These are phyloP conservation scores for Cyclotella atomus DNA, from an alignment of 108 stramenopile genomes.

Conservation along the genomic window DNA sequence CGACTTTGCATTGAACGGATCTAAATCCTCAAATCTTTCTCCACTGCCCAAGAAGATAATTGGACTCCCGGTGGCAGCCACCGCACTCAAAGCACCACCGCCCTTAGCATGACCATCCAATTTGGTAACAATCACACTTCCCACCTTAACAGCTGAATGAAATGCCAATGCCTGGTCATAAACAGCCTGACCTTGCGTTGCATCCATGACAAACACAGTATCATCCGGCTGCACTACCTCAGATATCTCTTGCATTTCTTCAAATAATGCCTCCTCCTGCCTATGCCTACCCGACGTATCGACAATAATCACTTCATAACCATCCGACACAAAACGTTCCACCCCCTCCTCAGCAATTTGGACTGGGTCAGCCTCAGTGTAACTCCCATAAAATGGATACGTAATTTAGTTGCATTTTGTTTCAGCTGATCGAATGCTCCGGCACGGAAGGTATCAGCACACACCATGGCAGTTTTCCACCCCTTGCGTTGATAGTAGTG, in stretches of 20 bases:
- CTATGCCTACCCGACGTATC: slow-evolving; percentile 97
- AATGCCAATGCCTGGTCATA: slow-evolving; percentile 95
- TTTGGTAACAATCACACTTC: slow-evolving; percentile 96
- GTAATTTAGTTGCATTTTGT: slow-evolving; percentile 98
- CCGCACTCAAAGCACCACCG: slow-evolving; percentile 97
- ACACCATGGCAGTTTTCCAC: slow-evolving; percentile 95
- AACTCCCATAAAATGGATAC: slow-evolving; percentile 92
- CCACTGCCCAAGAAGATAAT: slow-evolving; percentile 97
- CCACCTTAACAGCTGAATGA: slow-evolving; percentile 92
- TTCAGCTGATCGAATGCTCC: slow-evolving; percentile 99
- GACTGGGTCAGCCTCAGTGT: slow-evolving; percentile 97
- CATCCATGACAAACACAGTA: slow-evolving; percentile 97
- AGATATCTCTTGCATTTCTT: slow-evolving; percentile 97
- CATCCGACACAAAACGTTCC: slow-evolving; percentile 87
- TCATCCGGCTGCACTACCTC: slow-evolving; percentile 92
- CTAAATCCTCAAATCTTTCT: slow-evolving; percentile 98
- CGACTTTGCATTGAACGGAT: slow-evolving; percentile 92
- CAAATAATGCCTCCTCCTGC: slow-evolving; percentile 95
- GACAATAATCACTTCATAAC: slow-evolving; percentile 97
- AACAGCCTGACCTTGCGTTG: slow-evolving; percentile 98
- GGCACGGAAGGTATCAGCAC: slow-evolving; percentile 98
- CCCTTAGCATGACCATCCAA: slow-evolving; percentile 99
- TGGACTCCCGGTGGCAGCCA: slow-evolving; percentile 94
- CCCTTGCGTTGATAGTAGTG: slow-evolving; percentile 92
- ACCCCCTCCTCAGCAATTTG: slow-evolving; percentile 97